Percentiles rank a stretch among this genome's conserved stretches.
Conservation (phyloP, 768 basidiomycete species). For the Phlebiopsis flavidoalba region DNA sequence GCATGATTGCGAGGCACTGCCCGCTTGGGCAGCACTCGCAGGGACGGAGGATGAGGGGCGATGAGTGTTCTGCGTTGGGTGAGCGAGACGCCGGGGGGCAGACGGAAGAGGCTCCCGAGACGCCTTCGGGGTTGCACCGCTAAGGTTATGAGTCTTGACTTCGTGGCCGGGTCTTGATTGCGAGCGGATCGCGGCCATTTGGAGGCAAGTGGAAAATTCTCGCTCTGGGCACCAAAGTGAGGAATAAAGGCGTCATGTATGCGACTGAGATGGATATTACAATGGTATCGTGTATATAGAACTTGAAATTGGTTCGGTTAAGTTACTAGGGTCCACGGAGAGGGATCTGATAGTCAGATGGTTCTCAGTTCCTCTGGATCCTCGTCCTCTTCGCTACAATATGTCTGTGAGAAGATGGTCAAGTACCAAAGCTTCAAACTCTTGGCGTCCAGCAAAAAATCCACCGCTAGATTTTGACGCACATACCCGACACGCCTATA, state of each 20-base stretch:
- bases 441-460: neutral
- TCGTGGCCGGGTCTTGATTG: no score
- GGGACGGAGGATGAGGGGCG: constrained; percentile 43
- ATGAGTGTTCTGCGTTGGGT: constrained; percentile 24
- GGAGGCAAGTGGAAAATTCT: neutral
- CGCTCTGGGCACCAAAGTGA: neutral
- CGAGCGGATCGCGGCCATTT: no score
- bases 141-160: neutral
- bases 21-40: constrained; percentile 39
- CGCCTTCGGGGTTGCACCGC: neutral
- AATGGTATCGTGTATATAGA: neutral
- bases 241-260: no score
- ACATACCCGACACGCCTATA: constrained; percentile 53
- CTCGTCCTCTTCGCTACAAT: no score
- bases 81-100: neutral
- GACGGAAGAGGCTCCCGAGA: neutral
- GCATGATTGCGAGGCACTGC: constrained; percentile 24
- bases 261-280: neutral
- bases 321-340: neutral
- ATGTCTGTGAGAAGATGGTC: no score
- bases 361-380: no score
- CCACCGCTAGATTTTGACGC: neutral
- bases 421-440: no score
- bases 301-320: neutral
- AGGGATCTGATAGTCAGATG: neutral